Evolutionary conservation across 345 rosid species (phyloP).

Genomic region (Populus euphratica): DNA sequence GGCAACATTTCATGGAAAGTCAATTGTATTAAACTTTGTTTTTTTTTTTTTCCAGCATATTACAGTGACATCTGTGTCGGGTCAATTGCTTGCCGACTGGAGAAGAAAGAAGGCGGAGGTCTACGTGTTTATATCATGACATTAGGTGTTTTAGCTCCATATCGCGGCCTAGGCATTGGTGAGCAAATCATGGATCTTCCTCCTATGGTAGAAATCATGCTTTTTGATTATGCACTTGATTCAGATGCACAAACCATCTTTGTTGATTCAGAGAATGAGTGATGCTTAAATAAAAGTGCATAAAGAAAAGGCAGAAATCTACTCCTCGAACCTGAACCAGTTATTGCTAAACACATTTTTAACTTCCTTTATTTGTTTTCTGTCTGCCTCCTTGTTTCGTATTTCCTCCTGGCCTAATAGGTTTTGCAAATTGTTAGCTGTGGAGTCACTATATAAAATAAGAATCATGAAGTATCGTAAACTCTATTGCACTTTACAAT

Average conservation of each 20-base stretch:
- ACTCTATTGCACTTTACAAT: not conserved
- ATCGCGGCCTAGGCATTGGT: constrained; percentile 94
- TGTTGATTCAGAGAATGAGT: not conserved
- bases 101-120: constrained; percentile 81
- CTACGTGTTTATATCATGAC: constrained; percentile 91
- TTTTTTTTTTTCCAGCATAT: constrained; percentile 51
- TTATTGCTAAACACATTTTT: not conserved
- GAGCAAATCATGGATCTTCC: constrained; percentile 21
- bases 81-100: constrained; percentile 90
- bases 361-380: not conserved
- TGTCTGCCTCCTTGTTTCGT: not conserved
- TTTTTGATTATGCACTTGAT: not conserved
- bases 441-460: not conserved
- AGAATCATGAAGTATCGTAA: not conserved
- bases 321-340: not conserved
- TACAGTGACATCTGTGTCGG: constrained; percentile 95
- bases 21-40: constrained; percentile 9
- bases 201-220: not conserved
- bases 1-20: not conserved
- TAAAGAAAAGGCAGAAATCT: not conserved
- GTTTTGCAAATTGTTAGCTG: not conserved
- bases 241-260: not conserved
- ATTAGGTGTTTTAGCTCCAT: constrained; percentile 91
- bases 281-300: not conserved
- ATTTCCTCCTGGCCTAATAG: not conserved